phyloP scores from a whole-genome alignment of 164 flowering plant species.

The Vitis rupestris region DNA sequence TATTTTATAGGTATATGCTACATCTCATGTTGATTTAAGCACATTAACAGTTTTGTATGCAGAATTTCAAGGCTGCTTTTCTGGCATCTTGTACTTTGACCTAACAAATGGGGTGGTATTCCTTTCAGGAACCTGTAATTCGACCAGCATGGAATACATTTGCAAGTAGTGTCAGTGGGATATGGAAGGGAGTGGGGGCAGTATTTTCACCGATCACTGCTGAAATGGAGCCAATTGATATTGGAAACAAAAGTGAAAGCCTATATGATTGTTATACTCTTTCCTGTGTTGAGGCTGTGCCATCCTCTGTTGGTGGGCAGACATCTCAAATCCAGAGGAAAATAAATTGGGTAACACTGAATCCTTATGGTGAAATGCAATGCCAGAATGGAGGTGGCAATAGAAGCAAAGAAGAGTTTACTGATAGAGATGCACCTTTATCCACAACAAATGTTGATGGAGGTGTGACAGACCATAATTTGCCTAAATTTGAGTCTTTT shows the following conservation, averaged over 20 bases:
- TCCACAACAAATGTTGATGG: constrained; percentile 11
- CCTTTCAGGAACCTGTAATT: constrained; percentile 88
- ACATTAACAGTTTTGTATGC: too few species aligned
- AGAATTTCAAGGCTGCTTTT: not conserved
- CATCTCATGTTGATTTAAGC: too few species aligned
- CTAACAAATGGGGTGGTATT: not conserved
- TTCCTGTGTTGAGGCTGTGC: constrained; percentile 52
- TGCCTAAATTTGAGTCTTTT: constrained; percentile 72
- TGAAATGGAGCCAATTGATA: constrained; percentile 90
- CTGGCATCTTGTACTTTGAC: not conserved
- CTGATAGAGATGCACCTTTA: constrained; percentile 19
- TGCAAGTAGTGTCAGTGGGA: constrained; percentile 93
- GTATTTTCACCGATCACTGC: constrained; percentile 93
- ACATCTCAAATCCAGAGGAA: constrained; percentile 59
- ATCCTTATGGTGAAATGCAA: constrained; percentile 74
- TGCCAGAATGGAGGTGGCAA: constrained; percentile 21
- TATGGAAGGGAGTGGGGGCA: constrained; percentile 98
- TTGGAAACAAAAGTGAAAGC: constrained; percentile 59
- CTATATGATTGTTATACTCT: constrained; percentile 85
- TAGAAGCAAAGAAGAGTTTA: constrained; percentile 24
- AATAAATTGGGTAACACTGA: constrained; percentile 82
- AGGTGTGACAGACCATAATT: constrained; percentile 12
- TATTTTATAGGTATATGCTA: too few species aligned
- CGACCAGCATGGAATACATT: constrained; percentile 84
- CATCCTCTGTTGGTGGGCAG: constrained; percentile 35